A percentile compares a stretch with the other conserved stretches of the same genome.
Evolutionary conservation across 2,329 filamentous ascomycete genomes (phyloP).

Genomic region (Stagonosporopsis chrysanthemi): DNA sequence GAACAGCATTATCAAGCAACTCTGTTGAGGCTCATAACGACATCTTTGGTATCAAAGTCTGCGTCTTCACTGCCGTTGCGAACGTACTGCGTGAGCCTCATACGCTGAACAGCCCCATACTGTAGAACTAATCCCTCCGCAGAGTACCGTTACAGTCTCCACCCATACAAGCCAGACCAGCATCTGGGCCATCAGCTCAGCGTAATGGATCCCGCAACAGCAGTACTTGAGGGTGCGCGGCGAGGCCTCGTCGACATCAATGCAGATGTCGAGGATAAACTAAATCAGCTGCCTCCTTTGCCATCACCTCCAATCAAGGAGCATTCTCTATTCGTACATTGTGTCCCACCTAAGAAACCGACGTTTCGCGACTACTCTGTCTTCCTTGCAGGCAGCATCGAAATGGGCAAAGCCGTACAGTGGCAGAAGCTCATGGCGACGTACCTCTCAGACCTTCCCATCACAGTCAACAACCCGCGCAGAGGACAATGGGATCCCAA

Average conservation of each 20-base stretch:
- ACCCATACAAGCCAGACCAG: no score
- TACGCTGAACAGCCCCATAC: no score
- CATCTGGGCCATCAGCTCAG: no score
- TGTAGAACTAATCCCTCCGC: no score
- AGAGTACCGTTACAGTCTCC: no score
- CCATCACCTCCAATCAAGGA: constrained; percentile 6
- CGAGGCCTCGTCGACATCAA: constrained; percentile 28
- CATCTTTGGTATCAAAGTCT: no score
- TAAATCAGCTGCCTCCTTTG: constrained; percentile 25
- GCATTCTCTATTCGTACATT: constrained; percentile 22
- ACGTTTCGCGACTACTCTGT: constrained; percentile 49
- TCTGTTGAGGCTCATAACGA: no score
- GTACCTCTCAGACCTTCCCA: constrained; percentile 52
- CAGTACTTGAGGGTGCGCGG: no score
- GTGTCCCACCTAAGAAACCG: constrained; percentile 26
- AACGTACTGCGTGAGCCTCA: no score
- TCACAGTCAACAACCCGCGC: constrained; percentile 66
- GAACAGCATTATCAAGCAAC: no score
- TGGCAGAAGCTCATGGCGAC: constrained; percentile 61
- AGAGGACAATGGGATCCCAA: constrained; percentile 64
- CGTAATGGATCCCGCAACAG: no score
- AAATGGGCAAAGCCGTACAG: constrained; percentile 52
- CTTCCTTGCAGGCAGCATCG: constrained; percentile 68
- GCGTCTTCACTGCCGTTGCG: no score
- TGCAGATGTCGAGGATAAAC: constrained; percentile 25